Evolutionary conservation across 2,329 filamentous ascomycete species (phyloP).

Genomic region (Colletotrichum incanum): DNA sequence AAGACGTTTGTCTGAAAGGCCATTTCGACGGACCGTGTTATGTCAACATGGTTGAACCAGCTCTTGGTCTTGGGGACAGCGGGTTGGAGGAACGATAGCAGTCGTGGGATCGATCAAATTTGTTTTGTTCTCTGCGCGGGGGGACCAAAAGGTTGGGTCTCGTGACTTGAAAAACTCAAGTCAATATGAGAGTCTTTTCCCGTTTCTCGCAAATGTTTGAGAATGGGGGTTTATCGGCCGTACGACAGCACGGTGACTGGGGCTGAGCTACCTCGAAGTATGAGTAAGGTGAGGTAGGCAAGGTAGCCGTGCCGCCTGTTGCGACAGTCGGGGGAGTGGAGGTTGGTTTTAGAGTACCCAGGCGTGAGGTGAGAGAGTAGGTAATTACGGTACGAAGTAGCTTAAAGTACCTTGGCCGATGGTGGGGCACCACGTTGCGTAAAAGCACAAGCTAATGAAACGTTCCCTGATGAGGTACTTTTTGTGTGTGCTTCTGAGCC

Average conservation of each 20-base stretch:
- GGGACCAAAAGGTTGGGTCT: conserved; percentile 5
- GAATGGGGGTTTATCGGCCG: conserved; percentile 22
- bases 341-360: conserved; percentile 36
- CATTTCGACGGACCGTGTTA: conserved; percentile 32
- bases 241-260: conserved; percentile 20
- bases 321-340: conserved; percentile 23
- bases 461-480: background rate
- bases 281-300: conserved; percentile 12
- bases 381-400: background rate
- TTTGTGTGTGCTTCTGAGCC: background rate
- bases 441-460: background rate
- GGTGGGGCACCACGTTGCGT: conserved; percentile 21
- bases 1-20: conserved; percentile 69
- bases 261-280: conserved; percentile 10
- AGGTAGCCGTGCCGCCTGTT: conserved; percentile 13
- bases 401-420: background rate
- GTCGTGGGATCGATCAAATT: conserved; percentile 1
- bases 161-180: conserved; percentile 13
- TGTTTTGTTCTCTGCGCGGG: background rate
- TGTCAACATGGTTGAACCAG: conserved; percentile 29
- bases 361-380: conserved; percentile 17
- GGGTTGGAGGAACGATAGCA: background rate
- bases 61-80: background rate
- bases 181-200: background rate
- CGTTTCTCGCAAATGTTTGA: background rate